A percentile compares a stretch with the other conserved stretches of the same genome.
phyloP scores from a whole-genome alignment of 768 basidiomycete genomes.

The Rubroboletus satanas region DNA sequence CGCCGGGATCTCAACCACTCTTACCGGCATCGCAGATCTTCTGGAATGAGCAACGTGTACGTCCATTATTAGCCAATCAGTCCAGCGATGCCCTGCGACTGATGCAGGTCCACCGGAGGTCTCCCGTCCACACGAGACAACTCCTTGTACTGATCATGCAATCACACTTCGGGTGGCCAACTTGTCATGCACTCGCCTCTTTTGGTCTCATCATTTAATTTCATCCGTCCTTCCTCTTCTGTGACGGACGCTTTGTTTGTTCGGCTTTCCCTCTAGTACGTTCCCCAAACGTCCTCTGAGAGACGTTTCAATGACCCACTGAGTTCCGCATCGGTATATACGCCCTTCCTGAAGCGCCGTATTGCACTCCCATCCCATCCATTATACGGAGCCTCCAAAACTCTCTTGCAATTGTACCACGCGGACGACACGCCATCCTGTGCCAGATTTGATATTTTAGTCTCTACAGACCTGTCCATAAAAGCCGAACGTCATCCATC shows the following conservation, averaged over 20 bases:
- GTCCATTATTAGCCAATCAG: constrained; percentile 18
- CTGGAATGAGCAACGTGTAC: constrained; percentile 16
- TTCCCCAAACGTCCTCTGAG: constrained; percentile 24
- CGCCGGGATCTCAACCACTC: constrained; percentile 9
- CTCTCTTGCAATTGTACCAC: constrained; percentile 20
- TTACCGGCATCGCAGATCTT: constrained; percentile 27
- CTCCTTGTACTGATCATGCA: constrained; percentile 20
- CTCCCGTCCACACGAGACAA: constrained; percentile 20
- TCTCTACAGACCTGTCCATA: constrained; percentile 16
- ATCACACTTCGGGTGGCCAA: constrained; percentile 27
- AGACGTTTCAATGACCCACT: constrained; percentile 29
- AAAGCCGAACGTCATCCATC: constrained; percentile 23
- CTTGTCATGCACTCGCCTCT: constrained; percentile 22
- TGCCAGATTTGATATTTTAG: constrained; percentile 32
- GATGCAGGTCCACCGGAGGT: constrained; percentile 19
- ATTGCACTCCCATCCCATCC: constrained; percentile 19
- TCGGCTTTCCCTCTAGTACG: constrained; percentile 23
- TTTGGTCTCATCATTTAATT: constrained; percentile 32
- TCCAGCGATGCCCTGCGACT: constrained; percentile 14
- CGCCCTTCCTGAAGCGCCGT: constrained; percentile 13
- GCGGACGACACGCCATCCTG: constrained; percentile 31
- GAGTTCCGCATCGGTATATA: constrained; percentile 30
- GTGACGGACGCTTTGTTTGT: constrained; percentile 29
- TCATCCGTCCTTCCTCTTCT: constrained; percentile 28
- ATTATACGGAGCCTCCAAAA: constrained; percentile 14